phyloP scores from a whole-genome alignment of 805 yeast genomes.

The Metschnikowia noctiluminum region DNA sequence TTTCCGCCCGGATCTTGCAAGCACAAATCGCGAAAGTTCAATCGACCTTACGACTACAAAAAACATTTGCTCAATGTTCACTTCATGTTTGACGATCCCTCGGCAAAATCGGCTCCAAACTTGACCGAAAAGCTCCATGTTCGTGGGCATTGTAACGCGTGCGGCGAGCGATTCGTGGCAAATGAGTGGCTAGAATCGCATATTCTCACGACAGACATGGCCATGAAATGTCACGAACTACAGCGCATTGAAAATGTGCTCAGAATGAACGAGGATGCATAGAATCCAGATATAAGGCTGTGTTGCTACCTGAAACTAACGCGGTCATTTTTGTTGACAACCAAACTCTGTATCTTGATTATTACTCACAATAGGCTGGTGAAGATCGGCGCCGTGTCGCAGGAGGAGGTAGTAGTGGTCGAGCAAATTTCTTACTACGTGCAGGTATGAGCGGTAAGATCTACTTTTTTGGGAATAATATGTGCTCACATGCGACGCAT shows the following conservation, averaged over 20 bases:
- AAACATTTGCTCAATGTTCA: constrained; percentile 43
- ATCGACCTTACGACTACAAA: constrained; percentile 45
- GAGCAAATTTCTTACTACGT: background rate
- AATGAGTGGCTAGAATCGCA: constrained; percentile 56
- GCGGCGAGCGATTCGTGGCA: constrained; percentile 49
- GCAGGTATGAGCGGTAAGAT: constrained; percentile 5
- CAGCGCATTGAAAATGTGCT: constrained; percentile 7
- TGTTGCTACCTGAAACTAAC: background rate
- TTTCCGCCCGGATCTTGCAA: constrained; percentile 38
- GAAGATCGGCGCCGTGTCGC: background rate
- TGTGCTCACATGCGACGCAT: constrained; percentile 10
- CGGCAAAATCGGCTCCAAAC: constrained; percentile 37
- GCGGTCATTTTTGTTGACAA: background rate
- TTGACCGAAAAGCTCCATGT: constrained; percentile 41
- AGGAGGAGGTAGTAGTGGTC: background rate
- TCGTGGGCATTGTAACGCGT: constrained; percentile 39
- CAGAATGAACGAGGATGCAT: constrained; percentile 2
- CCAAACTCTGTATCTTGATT: background rate
- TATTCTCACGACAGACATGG: constrained; percentile 32
- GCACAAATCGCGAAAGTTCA: constrained; percentile 41
- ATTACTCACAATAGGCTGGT: background rate
- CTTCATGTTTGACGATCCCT: constrained; percentile 40
- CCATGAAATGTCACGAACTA: constrained; percentile 7
- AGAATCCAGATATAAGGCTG: background rate
- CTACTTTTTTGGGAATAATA: constrained; percentile 7